Evolutionary conservation across 345 rosid genomes (phyloP), one percentile per base, ranked within the genome.

Genomic region (Salix dunnii): DNA sequence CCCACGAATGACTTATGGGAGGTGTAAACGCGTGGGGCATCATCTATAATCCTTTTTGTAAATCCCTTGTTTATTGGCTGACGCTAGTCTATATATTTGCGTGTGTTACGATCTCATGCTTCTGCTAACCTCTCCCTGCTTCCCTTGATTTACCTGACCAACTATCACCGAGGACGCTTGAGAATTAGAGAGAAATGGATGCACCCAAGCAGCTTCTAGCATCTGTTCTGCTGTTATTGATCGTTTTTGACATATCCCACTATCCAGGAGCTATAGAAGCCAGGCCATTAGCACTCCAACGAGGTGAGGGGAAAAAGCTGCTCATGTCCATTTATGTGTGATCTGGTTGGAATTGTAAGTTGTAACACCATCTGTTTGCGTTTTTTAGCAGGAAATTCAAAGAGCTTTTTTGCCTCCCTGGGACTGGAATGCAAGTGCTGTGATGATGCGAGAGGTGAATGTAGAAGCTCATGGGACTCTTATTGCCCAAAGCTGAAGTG

Each of bases 391-490:
- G 90, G 79, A 38, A 48, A 81, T 78, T 27, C 81, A 30, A 80
- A 76, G 35, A 65, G 43, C 43, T 73, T 72, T 25, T 78, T 77
- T 61, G 85, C 67, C 38, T 74, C 74, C 31, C 66, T 85, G 4
- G 90, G 90, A 64, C 62, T 87, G 53, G 88, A 53, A 17, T 85
- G 90, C 87, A 78, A 80, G 77, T 87, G 90, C n/a, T 87, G 90
- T 28, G 84, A 87, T 78, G 87, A 84, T 27, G 83, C 42, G n/a
- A 67, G 64, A 23, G 88, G 77, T 48, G 83, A 82, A 78, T 87
- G 88, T 66, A 76, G 75, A 53, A 77, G 83, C 53, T 60, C 77
- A 38, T 81, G 86, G 88, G 77, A 83, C 33, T 79, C 76, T 10
- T 65, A 85, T 38, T 87, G 87, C 79, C 42, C 68, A 12, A 85